Percentiles rank a stretch among this genome's conserved stretches.
phyloP scores from a whole-genome alignment of 2,329 filamentous ascomycete species.

The Bisporella sp. region DNA sequence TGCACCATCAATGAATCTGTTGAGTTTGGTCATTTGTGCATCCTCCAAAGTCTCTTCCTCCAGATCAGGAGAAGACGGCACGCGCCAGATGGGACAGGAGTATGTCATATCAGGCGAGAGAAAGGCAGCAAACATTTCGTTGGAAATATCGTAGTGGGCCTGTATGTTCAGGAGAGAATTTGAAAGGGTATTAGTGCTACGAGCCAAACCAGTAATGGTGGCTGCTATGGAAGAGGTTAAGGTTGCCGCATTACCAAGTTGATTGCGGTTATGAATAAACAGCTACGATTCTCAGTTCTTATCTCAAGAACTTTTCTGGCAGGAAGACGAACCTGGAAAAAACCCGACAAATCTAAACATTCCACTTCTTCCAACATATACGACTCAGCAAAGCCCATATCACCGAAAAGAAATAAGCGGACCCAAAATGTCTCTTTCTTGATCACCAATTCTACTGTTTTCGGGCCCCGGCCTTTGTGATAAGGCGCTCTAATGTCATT shows the following conservation, averaged over 20 bases:
- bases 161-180: conserved; percentile 59
- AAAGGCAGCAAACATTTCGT: conserved; percentile 70
- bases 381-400: conserved; percentile 64
- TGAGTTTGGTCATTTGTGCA: conserved; percentile 61
- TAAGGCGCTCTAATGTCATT: conserved; percentile 19
- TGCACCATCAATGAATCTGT: conserved; percentile 58
- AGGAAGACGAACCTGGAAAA: conserved; percentile 51
- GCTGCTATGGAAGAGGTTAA: conserved; percentile 51
- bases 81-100: conserved; percentile 62
- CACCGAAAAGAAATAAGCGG: conserved; percentile 59
- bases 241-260: conserved; percentile 58
- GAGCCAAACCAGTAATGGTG: conserved; percentile 50
- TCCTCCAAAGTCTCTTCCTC: conserved; percentile 51
- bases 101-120: conserved; percentile 73
- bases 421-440: conserved; percentile 65
- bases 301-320: background rate
- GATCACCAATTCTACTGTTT: conserved; percentile 49
- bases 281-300: conserved; percentile 37
- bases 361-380: conserved; percentile 69
- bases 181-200: conserved; percentile 48
- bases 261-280: conserved; percentile 62
- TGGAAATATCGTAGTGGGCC: conserved; percentile 70
- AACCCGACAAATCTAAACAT: conserved; percentile 57
- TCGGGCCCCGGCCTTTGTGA: conserved; percentile 31
- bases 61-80: conserved; percentile 32